These are phyloP conservation scores for Luzula sylvatica DNA, from an alignment of 176 grass and related monocot genomes.

Conservation along the genomic window DNA sequence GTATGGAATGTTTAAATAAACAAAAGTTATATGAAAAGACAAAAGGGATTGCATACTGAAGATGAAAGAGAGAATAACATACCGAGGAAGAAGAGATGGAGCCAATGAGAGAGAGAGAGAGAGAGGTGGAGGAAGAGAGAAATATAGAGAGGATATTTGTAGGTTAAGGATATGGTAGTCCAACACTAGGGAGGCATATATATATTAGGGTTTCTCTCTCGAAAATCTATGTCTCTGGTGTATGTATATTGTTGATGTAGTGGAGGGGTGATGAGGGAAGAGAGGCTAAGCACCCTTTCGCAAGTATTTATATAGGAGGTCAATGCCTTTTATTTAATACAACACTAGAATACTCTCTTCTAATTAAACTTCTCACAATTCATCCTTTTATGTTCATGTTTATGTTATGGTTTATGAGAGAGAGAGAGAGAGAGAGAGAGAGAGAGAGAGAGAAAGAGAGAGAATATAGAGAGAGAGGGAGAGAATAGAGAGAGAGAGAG, in stretches of 20 bases:
- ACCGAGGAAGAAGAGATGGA: constrained; percentile 14
- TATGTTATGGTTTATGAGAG: constrained; percentile 32
- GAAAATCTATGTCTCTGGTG: constrained; percentile 1
- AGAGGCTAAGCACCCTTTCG: constrained; percentile 12
- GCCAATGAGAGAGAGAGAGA: constrained; percentile 19
- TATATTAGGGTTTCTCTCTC: constrained; percentile 8
- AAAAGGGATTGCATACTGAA: constrained; percentile 4
- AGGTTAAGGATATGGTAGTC: constrained; percentile 17
- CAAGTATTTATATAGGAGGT: constrained; percentile 51
- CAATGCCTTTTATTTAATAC: constrained; percentile 56
- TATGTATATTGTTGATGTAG: not conserved
- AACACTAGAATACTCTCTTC: constrained; percentile 14
- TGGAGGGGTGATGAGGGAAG: not conserved
- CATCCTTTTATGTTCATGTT: constrained; percentile 30
- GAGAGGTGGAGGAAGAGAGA: constrained; percentile 10
- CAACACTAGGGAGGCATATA: constrained; percentile 20
- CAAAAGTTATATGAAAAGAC: not conserved
- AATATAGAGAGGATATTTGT: constrained; percentile 23
- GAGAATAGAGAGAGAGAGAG: constrained; percentile 42
- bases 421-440: constrained; percentile 29
- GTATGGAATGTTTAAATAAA: constrained; percentile 1
- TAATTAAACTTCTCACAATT: not conserved
- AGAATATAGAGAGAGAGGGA: constrained; percentile 16
- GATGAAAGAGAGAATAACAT: constrained; percentile 18
- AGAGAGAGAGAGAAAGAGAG: constrained; percentile 16